Evolutionary conservation across 2,329 filamentous ascomycete genomes (phyloP).

Genomic region (Diaporthe citriasiana): DNA sequence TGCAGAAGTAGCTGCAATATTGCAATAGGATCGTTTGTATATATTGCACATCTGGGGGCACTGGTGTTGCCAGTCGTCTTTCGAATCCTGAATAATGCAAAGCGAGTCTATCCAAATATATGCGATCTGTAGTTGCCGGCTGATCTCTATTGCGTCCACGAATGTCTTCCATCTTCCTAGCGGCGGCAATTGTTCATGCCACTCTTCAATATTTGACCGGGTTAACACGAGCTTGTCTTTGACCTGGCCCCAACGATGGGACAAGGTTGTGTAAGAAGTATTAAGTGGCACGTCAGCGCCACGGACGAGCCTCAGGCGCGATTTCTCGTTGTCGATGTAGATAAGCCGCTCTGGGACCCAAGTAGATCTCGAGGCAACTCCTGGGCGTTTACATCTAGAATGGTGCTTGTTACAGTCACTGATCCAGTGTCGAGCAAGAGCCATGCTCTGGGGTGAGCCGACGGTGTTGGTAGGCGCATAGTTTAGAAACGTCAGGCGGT

Average conservation of each 20-base stretch:
- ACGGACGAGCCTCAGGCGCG: slow-evolving; percentile 16
- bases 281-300: slow-evolving; percentile 1
- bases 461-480: slow-evolving; percentile 18
- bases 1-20: slow-evolving; percentile 16
- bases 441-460: slow-evolving; percentile 8
- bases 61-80: slow-evolving; percentile 13
- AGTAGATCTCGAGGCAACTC: neutral
- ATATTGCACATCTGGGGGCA: slow-evolving; percentile 18
- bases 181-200: neutral
- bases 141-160: slow-evolving; percentile 1
- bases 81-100: slow-evolving; percentile 4
- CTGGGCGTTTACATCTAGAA: slow-evolving; percentile 17
- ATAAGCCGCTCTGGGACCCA: slow-evolving; percentile 20
- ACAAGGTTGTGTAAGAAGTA: slow-evolving; percentile 12
- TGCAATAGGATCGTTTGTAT: slow-evolving; percentile 17
- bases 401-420: slow-evolving; percentile 3
- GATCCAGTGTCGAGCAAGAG: slow-evolving; percentile 21
- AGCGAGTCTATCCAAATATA: slow-evolving; percentile 12
- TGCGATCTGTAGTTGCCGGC: neutral
- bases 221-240: slow-evolving; percentile 3
- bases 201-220: neutral
- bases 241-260: slow-evolving; percentile 10
- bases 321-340: slow-evolving; percentile 5
- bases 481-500: slow-evolving; percentile 6
- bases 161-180: slow-evolving; percentile 13